Evolutionary conservation across 108 stramenopile genomes (phyloP), one percentile per base, ranked within the genome.

Genomic region (Skeletonema menzelii): DNA sequence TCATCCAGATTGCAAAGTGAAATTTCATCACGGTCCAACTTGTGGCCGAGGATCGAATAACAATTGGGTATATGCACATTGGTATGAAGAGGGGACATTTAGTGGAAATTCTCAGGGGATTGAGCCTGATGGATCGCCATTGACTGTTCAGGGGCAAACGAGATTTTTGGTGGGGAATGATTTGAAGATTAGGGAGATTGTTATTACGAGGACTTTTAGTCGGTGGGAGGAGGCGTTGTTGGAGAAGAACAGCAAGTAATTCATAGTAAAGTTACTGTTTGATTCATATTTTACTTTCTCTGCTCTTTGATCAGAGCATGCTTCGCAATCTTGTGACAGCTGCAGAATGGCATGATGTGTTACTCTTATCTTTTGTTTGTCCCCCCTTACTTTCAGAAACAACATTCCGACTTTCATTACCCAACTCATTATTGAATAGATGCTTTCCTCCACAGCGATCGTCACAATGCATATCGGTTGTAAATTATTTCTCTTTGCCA

Each of bases 71-170:
- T 56, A 82, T 13, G 86, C 85, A 15, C 86, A 90, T 61, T 89
- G 86, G 89, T 90, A 90, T 67, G 89, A 87, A 67, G 64, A 59
- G 4, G 88, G 89, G 14, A 75, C 73, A 8, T 90, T 83, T 83
- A 65, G 61, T 28, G 89, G 85, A 8, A 70, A 63, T 3, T 84
- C 82, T 7, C 63, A 70, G 22, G 86, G 83, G 8, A 72, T 89
- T 55, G 56, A 38, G 17, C 84, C 86, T 4, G 56, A 68, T 49
- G 35, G 63, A 27, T 44, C 68, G 13, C 84, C 82, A 13, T 61
- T 89, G 77, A 63, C 66, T 15, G 86, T 87, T 11, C 84, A 89
- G 38, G 86, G 88, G 12, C 88, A 89, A 70, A 89, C 88, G 5
- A 32, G 88, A 64, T 89, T 89, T 63, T 34, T 68, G 60, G 86